These are phyloP conservation scores for Petunia secreta DNA, from an alignment of 257 asterid genomes.

Conservation along the genomic window DNA sequence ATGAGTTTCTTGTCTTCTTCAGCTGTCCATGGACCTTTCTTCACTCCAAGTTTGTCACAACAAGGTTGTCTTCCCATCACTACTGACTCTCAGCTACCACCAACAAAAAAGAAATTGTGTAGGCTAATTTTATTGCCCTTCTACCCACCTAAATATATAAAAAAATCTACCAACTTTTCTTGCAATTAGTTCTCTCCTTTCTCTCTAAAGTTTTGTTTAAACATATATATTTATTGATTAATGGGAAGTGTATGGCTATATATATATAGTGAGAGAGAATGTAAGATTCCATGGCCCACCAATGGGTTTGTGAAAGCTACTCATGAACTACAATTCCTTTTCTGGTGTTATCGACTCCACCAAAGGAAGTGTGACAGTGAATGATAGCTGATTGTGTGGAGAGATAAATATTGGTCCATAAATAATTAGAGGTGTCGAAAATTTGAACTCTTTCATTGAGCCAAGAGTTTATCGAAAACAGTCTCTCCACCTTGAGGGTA, in stretches of 20 bases:
- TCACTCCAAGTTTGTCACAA: constrained; percentile 94
- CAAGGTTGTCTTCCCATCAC: constrained; percentile 95
- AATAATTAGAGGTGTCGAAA: too few relatives aligned
- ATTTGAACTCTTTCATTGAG: too few relatives aligned
- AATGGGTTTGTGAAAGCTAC: constrained; percentile 68
- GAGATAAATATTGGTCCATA: too few relatives aligned
- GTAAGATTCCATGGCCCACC: constrained; percentile 61
- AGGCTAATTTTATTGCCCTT: constrained; percentile 37
- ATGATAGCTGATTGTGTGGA: constrained; percentile 51
- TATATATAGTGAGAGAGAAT: constrained; percentile 23
- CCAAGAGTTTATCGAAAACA: too few relatives aligned
- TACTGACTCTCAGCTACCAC: background rate
- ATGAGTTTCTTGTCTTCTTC: constrained; percentile 94
- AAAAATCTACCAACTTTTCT: constrained; percentile 36
- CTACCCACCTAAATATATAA: constrained; percentile 87
- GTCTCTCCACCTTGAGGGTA: too few relatives aligned
- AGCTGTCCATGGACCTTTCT: constrained; percentile 98
- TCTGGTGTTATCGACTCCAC: constrained; percentile 52
- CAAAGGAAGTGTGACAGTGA: constrained; percentile 51
- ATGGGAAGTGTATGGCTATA: background rate
- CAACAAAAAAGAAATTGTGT: background rate
- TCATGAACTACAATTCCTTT: constrained; percentile 58
- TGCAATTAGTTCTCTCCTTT: constrained; percentile 7
- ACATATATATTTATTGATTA: constrained; percentile 21
- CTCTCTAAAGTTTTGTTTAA: constrained; percentile 1